Base-by-base conservation (phyloP, 352 stramenopile genomes). In the Phytopythium oedochilum region DNA sequence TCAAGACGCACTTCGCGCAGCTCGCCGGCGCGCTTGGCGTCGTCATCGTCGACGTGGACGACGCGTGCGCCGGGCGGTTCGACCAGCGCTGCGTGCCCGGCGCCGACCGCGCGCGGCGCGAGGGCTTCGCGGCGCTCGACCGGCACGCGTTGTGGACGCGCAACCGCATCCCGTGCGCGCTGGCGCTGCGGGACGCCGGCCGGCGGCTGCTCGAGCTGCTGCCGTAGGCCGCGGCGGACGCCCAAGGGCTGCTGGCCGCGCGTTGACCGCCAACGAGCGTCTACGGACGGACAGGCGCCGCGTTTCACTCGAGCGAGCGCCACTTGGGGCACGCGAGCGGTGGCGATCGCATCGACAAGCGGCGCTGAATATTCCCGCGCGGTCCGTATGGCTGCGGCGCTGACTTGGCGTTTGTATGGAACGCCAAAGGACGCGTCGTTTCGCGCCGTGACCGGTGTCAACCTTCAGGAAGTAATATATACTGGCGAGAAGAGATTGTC, bases 21-120 rank as follows among this genome's bases (percentile, higher is more conserved):
- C 61, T 45, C 29, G 83, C 83, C 0, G 83, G 83, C 0, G 83
- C 83, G 0, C 56, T 94, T 6, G 83, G 77, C 20, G 66, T 94
- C 23, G 55, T 94, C 28, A 76, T 92, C 35, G 64, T 63, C 2
- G 81, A 94, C 49, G 55, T 66, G 23, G 59, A 70, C 34, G 69
- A 70, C 49, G 50, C 52, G 17, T 94, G 83, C 38, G 39, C 18
- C 2, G 63, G 64, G 9, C 61, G 55, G 23, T 94, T 94, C 57
- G 80, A 92, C 61, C 73, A 90, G 54, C 65, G 58, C 39, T 94
- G 83, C 55, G 78, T 89, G 28, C 72, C 80, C 5, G 83, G 83
- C 1, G 70, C 71, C 15, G 68, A 78, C 45, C 70, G 74, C 35
- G 56, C 29, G 17, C 56, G 68, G 8, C 67, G 72, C 42, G 72